Percentiles rank a stretch among this genome's conserved stretches.
Conservation (phyloP, 768 basidiomycete species). For the Suillus sp. region DNA sequence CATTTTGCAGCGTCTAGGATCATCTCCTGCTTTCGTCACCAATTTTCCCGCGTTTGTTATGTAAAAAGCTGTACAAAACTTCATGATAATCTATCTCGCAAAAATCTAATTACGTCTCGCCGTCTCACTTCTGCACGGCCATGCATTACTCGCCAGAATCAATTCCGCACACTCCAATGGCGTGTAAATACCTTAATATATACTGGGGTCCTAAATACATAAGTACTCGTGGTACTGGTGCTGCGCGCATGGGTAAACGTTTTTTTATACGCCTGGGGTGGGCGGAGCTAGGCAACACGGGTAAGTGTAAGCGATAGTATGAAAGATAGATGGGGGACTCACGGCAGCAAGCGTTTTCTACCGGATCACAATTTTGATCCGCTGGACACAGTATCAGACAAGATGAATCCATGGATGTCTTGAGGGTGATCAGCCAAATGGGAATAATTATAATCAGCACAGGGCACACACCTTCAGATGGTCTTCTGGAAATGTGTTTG, state of each 20-base stretch:
- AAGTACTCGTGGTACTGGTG: conserved; percentile 22
- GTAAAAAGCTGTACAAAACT: conserved; percentile 9
- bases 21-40: conserved; percentile 65
- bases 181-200: neutral
- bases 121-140: neutral
- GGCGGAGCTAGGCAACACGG: conserved; percentile 46
- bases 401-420: conserved; percentile 55
- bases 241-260: conserved; percentile 33
- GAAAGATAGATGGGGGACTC: conserved; percentile 35
- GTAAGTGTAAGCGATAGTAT: conserved; percentile 10
- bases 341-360: conserved; percentile 82
- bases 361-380: conserved; percentile 66
- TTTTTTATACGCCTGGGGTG: conserved; percentile 44
- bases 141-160: neutral
- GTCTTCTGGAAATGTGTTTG: conserved; percentile 43
- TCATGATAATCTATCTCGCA: neutral
- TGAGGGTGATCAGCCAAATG: conserved; percentile 10
- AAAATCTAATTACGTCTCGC: neutral
- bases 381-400: conserved; percentile 76
- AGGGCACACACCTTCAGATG: conserved; percentile 46
- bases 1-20: conserved; percentile 60
- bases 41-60: conserved; percentile 72
- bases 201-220: neutral
- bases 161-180: neutral
- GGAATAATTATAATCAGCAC: conserved; percentile 3